phyloP scores from a whole-genome alignment of 2,329 filamentous ascomycete species.

The Hypoxylon sp. region DNA sequence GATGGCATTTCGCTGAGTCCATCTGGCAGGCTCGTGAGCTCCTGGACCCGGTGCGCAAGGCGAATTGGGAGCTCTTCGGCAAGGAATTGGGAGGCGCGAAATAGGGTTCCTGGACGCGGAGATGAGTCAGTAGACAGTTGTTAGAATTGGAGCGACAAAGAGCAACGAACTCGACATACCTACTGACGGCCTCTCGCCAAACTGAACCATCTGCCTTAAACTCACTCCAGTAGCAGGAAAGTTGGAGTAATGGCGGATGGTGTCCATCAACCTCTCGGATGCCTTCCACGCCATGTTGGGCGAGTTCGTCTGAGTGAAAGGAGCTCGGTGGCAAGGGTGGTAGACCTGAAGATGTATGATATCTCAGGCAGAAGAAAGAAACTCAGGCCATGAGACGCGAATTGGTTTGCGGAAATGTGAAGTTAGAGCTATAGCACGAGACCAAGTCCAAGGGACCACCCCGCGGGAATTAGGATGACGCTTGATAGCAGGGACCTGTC shows the following conservation, averaged over 20 bases:
- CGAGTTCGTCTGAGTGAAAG: conserved; percentile 44
- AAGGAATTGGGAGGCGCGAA: conserved; percentile 97
- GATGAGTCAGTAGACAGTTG: conserved; percentile 32
- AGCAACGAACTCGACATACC: conserved; percentile 68
- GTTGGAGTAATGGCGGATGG: conserved; percentile 95
- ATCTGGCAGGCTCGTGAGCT: conserved; percentile 92
- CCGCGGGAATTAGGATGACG: conserved; percentile 48
- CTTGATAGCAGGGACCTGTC: conserved; percentile 40
- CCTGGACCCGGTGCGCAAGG: conserved; percentile 94
- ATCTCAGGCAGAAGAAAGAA: conserved; percentile 37
- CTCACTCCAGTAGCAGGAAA: conserved; percentile 98
- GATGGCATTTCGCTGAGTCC: conserved; percentile 98
- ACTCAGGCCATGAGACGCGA: conserved; percentile 43
- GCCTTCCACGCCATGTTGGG: conserved; percentile 92
- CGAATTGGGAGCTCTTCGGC: conserved; percentile 98
- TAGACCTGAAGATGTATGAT: conserved; percentile 40
- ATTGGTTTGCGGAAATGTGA: conserved; percentile 24
- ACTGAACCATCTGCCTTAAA: conserved; percentile 98
- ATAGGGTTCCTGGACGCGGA: conserved; percentile 81
- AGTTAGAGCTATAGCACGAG: conserved; percentile 39
- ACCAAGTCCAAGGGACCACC: conserved; percentile 34
- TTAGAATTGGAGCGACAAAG: conserved; percentile 21
- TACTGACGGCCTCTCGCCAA: conserved; percentile 92
- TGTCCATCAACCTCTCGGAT: conserved; percentile 92
- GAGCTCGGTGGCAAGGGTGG: conserved; percentile 18